Evolutionary conservation across 2,329 filamentous ascomycete species (phyloP), one percentile per base, ranked within the genome.

Genomic region (Botryosphaeria agaves): DNA sequence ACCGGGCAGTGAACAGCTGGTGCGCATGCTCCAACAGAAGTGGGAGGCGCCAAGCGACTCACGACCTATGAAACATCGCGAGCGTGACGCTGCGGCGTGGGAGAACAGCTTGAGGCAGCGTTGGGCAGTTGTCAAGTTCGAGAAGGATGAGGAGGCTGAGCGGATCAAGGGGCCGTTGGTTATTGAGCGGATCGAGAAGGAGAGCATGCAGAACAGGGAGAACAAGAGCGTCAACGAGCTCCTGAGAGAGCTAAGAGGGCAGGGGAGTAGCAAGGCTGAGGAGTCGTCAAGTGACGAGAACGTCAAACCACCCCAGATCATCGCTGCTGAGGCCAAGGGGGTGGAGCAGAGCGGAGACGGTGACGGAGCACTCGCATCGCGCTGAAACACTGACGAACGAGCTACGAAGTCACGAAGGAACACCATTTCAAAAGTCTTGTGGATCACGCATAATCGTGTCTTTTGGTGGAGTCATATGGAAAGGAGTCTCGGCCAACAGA

Each of bases 111-210:
- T 50, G 17, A 29, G 33, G 7, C 28, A 36, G 14, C 32, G 38
- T 18, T 50, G 45, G 38, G 48, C 46, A 3, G 49, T 51, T 17
- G 33, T 49, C 15, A 43, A 47, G 39, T 43, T 51, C 33, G 40
- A 36, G 31, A 31, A 37, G 29, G 41, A 47, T 32, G 30, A 28
- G 14, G 35, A 28, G 14, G 35, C 32, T 6, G 42, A 45, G 24
- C 36, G 42, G 34, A 39, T 37, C n/a, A 38, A 41, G 14, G 34
- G 31, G 3, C 9, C 32, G 18, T 43, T 37, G 9, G 33, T 37
- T 14, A 38, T 48, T 17, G 38, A 46, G 32, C 34, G 29, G 18
- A 9, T 38, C 5, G 34, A 29, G 14, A 23, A 29, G 23, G 23
- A 28, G 30, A 12, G 30, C 18, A 14, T 20, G 7, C 19, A 27